Evolutionary conservation across 257 asterid genomes (phyloP).

Genomic region (Oldenlandia corymbosa): DNA sequence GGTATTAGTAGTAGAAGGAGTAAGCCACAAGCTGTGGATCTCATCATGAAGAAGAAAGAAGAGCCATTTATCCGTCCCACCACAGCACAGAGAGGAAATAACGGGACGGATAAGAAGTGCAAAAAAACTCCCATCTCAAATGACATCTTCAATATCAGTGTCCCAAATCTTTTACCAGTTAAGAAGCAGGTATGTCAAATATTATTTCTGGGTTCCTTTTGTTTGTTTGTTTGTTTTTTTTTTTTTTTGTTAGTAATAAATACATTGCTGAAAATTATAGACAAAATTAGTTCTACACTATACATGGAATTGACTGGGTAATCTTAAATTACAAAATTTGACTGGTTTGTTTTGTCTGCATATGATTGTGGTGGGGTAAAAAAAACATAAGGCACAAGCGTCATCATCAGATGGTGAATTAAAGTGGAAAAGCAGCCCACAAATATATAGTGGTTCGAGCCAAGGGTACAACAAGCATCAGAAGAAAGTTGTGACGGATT

Average conservation of each 20-base stretch:
- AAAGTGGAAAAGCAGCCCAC: slow-evolving; percentile 53
- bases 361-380: slow-evolving; percentile 20
- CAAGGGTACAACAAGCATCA: slow-evolving; percentile 38
- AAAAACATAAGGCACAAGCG: slow-evolving; percentile 36
- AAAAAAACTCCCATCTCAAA: slow-evolving; percentile 53
- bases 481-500: slow-evolving; percentile 9
- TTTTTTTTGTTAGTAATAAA: too few species aligned
- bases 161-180: slow-evolving; percentile 52
- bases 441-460: slow-evolving; percentile 59
- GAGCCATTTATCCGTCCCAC: slow-evolving; percentile 47
- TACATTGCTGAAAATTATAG: too few species aligned
- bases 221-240: too few species aligned
- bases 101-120: slow-evolving; percentile 29
- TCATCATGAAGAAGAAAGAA: slow-evolving; percentile 40
- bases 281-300: too few species aligned
- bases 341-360: slow-evolving; percentile 1
- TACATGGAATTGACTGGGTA: too few species aligned
- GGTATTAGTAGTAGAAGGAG: slow-evolving; percentile 25
- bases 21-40: slow-evolving; percentile 25
- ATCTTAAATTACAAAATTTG: neutral
- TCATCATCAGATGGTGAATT: slow-evolving; percentile 46
- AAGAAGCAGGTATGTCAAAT: slow-evolving; percentile 59
- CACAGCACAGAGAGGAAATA: slow-evolving; percentile 29
- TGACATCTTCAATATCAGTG: slow-evolving; percentile 39
- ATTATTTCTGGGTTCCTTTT: too few species aligned